Conservation (phyloP, 148 eudicot species). For the Limonium bicolor region DNA sequence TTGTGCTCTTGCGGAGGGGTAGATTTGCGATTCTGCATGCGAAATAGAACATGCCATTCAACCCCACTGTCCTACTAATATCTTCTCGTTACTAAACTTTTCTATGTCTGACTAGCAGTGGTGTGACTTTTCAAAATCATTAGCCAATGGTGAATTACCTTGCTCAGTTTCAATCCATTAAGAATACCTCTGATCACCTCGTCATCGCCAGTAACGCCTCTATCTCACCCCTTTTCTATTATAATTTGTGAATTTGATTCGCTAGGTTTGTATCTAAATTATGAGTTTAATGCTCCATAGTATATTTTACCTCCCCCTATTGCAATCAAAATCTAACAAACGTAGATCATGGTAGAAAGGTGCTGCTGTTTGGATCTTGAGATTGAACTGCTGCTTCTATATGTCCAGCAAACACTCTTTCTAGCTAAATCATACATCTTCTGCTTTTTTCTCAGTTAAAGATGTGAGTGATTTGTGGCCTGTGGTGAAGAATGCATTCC, state of each 20-base stretch:
- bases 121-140: too few species aligned
- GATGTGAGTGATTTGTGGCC: constrained; percentile 99
- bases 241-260: background rate
- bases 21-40: too few species aligned
- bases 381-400: background rate
- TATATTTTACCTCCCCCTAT: too few species aligned
- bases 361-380: background rate
- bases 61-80: too few species aligned
- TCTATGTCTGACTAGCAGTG: too few species aligned
- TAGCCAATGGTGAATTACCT: constrained; percentile 86
- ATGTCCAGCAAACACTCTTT: background rate
- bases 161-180: constrained; percentile 85
- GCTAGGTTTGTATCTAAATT: constrained; percentile 1
- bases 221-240: background rate
- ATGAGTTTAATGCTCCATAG: too few species aligned
- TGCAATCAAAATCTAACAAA: too few species aligned
- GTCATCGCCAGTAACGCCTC: constrained; percentile 54
- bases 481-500: constrained; percentile 56
- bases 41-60: too few species aligned
- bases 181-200: constrained; percentile 51
- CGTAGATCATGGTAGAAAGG: background rate
- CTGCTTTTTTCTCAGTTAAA: constrained; percentile 41
- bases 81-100: too few species aligned
- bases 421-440: constrained; percentile 1
- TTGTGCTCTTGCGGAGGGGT: too few species aligned